Percentiles rank a stretch among this genome's conserved stretches.
These are phyloP conservation scores for Xylariomycetidae sp. DNA, from an alignment of 2,329 filamentous ascomycete species.

Conservation along the genomic window DNA sequence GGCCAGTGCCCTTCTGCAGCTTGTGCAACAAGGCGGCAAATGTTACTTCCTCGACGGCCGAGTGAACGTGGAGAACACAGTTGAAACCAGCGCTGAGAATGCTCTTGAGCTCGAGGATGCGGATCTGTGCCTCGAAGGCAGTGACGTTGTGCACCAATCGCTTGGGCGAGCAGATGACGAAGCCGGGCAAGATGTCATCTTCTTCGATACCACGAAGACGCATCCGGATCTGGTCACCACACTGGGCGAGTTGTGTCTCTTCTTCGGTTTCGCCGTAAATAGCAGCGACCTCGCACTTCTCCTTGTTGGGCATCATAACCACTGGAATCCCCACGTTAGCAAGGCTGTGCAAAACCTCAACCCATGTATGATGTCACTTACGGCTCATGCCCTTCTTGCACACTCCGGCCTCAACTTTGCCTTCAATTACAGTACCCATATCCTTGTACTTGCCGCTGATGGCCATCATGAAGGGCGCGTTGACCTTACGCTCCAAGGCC, in stretches of 20 bases:
- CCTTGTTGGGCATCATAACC: conserved; percentile 93
- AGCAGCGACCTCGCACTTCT: conserved; percentile 72
- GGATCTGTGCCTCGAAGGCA: conserved; percentile 92
- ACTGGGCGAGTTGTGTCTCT: conserved; percentile 73
- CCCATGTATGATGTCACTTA: too few relatives aligned
- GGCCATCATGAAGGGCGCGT: conserved; percentile 99
- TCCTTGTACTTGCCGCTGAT: conserved; percentile 94
- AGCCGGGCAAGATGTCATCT: conserved; percentile 92
- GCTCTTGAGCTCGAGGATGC: conserved; percentile 87
- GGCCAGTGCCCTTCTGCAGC: conserved; percentile 86
- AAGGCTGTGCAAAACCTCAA: too few relatives aligned
- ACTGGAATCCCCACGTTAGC: too few relatives aligned
- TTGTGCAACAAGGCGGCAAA: conserved; percentile 86
- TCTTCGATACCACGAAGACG: conserved; percentile 93
- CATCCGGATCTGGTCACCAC: conserved; percentile 90
- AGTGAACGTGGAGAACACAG: conserved; percentile 95
- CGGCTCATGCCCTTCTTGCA: conserved; percentile 80
- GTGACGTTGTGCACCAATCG: conserved; percentile 85
- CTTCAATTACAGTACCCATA: conserved; percentile 95
- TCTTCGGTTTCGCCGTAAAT: conserved; percentile 96
- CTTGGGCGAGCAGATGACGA: conserved; percentile 93
- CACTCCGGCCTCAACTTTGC: conserved; percentile 92
- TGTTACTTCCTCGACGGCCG: conserved; percentile 95
- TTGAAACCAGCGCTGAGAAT: conserved; percentile 95
- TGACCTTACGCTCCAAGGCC: conserved; percentile 88